Base-by-base conservation (phyloP, 1,284 basidiomycete species). In the Cryptococcus maquisensis region DNA sequence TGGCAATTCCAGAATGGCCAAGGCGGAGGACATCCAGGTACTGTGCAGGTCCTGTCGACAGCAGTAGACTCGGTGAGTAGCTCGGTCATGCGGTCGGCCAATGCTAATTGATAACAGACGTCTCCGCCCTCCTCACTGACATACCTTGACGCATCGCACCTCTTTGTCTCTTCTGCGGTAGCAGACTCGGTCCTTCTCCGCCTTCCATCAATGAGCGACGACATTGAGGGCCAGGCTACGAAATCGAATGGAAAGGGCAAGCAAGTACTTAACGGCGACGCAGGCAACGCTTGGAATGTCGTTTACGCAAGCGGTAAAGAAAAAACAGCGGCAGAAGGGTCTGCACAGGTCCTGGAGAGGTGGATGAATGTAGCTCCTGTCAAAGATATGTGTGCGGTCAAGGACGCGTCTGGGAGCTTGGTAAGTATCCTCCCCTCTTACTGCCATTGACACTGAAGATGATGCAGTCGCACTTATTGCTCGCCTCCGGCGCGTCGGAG, bases 301-400 rank as follows among this genome's bases (percentile, higher is more conserved):
- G 82, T 47, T 8, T 10, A 60, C 9, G 60, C 59, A 6, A 44
- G 8, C 8, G 24, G 24, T 10, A 8, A 10, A 23, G 24, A 44
- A 10, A 26, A 16, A 23, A 23, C 8, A 8, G 21, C 18, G 7
- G 24, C 24, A 24, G 58, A 61, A 18, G 45, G 49, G 28, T 64
- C 57, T 0, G 47, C 90, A 2, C 78, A 81, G 16, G 79, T 87
- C 9, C 62, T 87, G 20, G 82, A 88, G 47, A 79, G 77, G 6
- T 88, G 83, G 75, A 83, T 83, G 65, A 94, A 93, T 65, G 80
- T 98, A 48, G 92, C 89, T 0, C 95, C 95, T 0, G 87, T 97
- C 39, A 75, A 87, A 59, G 95, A 98, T 71, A 89, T 92, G 28
- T 81, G 83, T 15, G 73, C 89, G 2, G 86, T 87, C 6, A 86